Base-by-base conservation (phyloP, 768 basidiomycete genomes). In the Rhodosporidiobolus odoratus region DNA sequence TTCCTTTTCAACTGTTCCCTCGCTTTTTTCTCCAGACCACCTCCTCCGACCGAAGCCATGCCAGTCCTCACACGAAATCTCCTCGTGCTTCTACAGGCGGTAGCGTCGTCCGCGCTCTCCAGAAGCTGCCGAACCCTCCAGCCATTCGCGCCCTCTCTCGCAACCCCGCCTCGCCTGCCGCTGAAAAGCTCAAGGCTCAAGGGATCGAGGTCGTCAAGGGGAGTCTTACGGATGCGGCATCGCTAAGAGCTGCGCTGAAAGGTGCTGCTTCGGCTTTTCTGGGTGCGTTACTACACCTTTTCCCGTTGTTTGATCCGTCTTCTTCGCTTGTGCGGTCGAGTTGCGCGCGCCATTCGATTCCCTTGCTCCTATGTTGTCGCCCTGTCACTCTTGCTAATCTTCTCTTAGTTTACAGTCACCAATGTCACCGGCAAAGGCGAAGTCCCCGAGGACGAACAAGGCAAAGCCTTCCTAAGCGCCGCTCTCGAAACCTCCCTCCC, bases 241-340 rank as follows among this genome's bases (percentile, higher is more conserved):
- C 65, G 0, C 70, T 79, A 27, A 32, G 47, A 32, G n/a, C 41
- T 2, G 77, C 76, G 1, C 66, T 78, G 34, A 38, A 35, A 23
- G 77, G 75, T 10, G 71, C 75, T 30, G 67, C 75, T 10, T 47
- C 67, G 19, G 78, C 77, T 0, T 78, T 78, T 63, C 65, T 79
- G 12, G 68, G 77, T 27, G 74, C 74, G 41, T 47, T 37, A 5
- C 25, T 25, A n/a, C 47, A 34, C n/a, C 57, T 27, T 12, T 40
- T 58, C 57, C 8, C 17, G 21, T 37, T 5, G 12, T 30, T 30
- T 8, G 13, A 8, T 53, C 48, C 23, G 10, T 25, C 8, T 23
- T 25, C 13, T n/a, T 23, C 48, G 12, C 13, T 15, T 13, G 19
- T 13, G 21, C 48, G 8, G 12, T 13, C 48, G 10, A 12, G 12